Base-by-base conservation (phyloP, 306 rosid species). In the Rubus parviflorus region DNA sequence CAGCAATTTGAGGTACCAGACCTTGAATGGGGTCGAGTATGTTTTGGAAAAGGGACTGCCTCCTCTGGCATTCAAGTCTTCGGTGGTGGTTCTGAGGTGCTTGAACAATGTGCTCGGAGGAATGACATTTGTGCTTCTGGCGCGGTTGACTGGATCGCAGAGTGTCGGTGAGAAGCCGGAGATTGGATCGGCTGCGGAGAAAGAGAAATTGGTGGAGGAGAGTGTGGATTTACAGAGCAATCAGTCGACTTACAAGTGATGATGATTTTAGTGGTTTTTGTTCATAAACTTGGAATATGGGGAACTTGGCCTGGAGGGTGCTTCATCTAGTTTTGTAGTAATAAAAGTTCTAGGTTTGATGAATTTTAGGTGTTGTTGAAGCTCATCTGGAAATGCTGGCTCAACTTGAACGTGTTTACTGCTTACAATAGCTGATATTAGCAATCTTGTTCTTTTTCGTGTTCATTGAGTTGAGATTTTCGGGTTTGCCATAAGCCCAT, bases 41-140 rank as follows among this genome's bases (percentile, higher is more conserved):
- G 20, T 88, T 82, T 72, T 96, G 89, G 97, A 76, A 52, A 96
- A 85, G 53, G 89, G 86, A 73, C 91, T 96, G 57, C 79, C 84
- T 8, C 89, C 98, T 0, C 61, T 92, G 58, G 90, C 84, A 0
- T 96, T 96, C 87, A 96, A 96, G 89, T 72, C 90, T 57, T 92
- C 94, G 2, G 97, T 96, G 76, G 77, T 96, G 83, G 93, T 87
- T 2, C 73, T 96, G 22, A 88, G 99, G 69, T 86, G 88, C 7
- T 70, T 89, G 84, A 96, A 93, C 90, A 93, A 96, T 77, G 83
- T 96, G 68, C 86, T 93, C 3, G 98, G 99, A 3, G 98, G 99
- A 9, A 81, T 91, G 94, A 74, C 99, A 4, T 96, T 96, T 75
- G 98, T 96, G 56, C 19, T 96, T 14, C 73, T 96, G 85, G 98